phyloP scores from a whole-genome alignment of 306 rosid genomes.

The Corylus americana region DNA sequence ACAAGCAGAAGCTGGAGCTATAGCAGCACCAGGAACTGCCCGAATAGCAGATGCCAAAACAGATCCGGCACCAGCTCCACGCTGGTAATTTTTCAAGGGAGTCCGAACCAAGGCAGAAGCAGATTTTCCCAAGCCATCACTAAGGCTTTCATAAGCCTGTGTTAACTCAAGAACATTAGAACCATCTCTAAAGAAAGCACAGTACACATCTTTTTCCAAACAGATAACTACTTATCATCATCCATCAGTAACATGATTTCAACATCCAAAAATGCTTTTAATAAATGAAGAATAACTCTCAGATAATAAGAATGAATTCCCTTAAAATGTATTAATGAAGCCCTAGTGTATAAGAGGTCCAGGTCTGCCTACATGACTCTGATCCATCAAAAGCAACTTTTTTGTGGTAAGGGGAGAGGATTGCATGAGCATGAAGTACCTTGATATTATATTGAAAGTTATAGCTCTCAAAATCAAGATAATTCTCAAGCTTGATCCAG shows the following conservation, averaged over 20 bases:
- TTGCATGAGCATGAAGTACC: constrained; percentile 7
- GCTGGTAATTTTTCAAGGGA: constrained; percentile 83
- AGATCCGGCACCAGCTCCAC: constrained; percentile 90
- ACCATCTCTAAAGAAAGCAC: not conserved
- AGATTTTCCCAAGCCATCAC: constrained; percentile 93
- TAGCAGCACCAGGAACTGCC: constrained; percentile 89
- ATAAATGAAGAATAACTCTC: not conserved
- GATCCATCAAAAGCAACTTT: not conserved
- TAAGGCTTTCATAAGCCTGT: constrained; percentile 89
- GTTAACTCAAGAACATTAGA: constrained; percentile 36
- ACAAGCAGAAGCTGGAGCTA: constrained; percentile 97
- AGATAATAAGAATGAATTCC: not conserved
- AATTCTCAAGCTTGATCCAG: not conserved
- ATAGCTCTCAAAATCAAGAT: not conserved
- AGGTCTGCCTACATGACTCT: not conserved
- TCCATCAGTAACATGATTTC: not conserved
- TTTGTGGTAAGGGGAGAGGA: not conserved
- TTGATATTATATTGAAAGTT: not conserved
- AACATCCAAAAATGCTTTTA: not conserved
- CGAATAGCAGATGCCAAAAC: constrained; percentile 89
- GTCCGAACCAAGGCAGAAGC: constrained; percentile 86
- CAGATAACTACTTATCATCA: not conserved
- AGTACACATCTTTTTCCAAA: not conserved
- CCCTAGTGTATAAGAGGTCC: not conserved
- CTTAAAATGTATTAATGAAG: not conserved